Base-by-base conservation (phyloP, 2,329 filamentous ascomycete species). In the Zelopaecilomyces penicillatus region DNA sequence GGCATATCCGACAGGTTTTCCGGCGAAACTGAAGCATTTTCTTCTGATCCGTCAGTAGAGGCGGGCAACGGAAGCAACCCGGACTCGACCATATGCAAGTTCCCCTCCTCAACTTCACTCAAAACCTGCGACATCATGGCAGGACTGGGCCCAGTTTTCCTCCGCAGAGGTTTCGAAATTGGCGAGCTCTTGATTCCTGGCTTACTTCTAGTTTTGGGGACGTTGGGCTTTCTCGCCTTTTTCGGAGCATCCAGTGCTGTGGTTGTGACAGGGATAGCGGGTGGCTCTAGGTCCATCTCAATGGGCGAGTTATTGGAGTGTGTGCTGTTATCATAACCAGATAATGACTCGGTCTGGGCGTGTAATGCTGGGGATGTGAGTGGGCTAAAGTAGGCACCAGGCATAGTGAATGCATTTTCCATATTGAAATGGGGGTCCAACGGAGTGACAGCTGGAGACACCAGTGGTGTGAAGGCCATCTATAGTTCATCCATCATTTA, bases 401-500 rank as follows among this genome's bases (percentile, higher is more conserved):
- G 81, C 4, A 86, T 73, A 5, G 76, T 74, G 54, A 80, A 87
- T 39, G 69, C 67, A 30, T 65, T 65, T 27, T 80, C 76, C 48
- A 78, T 67, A 38, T 75, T 71, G 58, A 87, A 88, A 51, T 83
- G 80, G 36, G 78, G 72, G 57, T 90, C 87, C 41, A 89, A 72
- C 26, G 87, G 86, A 2, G 86, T 90, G 37, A 91, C 85, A 4
- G 85, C 87, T n/a, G 87, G 87, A 12, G 87, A 90, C 8, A 87
- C 85, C 30, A 91, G 73, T 1, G 87, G 87, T 3, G 86, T 91
- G 58, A 90, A 90, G 7, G 81, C 73, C 76, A 87, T 80, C 79
- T 84, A 56, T 29, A 42, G 12, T 30, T 30, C 6, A 11, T 41
- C 5, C 28, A 10, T 28, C 35, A 12, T n/a, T 34, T n/a, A 19